phyloP scores from a whole-genome alignment of 2,329 filamentous ascomycete species.

The Cadophora luteo-olivacea region DNA sequence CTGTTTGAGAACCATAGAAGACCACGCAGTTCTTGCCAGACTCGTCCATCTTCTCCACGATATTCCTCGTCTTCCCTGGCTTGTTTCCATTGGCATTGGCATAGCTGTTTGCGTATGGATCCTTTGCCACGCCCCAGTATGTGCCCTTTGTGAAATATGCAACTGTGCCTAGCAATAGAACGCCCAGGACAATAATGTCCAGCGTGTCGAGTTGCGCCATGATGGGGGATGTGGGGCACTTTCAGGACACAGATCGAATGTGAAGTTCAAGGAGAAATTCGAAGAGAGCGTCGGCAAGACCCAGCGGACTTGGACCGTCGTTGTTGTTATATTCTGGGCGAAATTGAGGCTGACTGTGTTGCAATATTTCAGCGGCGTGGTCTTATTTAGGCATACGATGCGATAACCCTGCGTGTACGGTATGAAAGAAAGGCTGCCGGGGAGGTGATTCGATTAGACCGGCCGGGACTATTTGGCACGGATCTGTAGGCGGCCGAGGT shows the following conservation, averaged over 20 bases:
- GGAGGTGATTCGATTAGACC: background rate
- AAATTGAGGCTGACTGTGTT: slow-evolving; percentile 18
- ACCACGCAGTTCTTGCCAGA: slow-evolving; percentile 96
- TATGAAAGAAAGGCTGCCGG: background rate
- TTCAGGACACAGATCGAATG: background rate
- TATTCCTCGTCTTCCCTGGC: slow-evolving; percentile 86
- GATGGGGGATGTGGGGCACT: slow-evolving; percentile 38
- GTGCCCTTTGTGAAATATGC: slow-evolving; percentile 99
- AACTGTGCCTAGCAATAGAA: slow-evolving; percentile 82
- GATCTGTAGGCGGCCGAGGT: slow-evolving; percentile 4
- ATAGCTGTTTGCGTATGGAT: slow-evolving; percentile 83
- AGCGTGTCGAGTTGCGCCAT: slow-evolving; percentile 98
- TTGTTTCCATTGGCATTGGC: slow-evolving; percentile 73
- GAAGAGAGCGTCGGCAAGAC: background rate
- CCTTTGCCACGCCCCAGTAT: slow-evolving; percentile 87
- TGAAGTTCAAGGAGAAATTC: background rate
- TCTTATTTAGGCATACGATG: slow-evolving; percentile 17
- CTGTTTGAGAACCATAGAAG: slow-evolving; percentile 98
- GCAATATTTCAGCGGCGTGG: slow-evolving; percentile 8
- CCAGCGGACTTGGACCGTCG: background rate
- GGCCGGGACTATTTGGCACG: background rate
- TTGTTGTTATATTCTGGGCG: background rate
- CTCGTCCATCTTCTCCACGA: slow-evolving; percentile 95
- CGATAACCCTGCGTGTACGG: slow-evolving; percentile 15
- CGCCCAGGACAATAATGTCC: slow-evolving; percentile 89